Evolutionary conservation across 805 yeast species (phyloP), one percentile per base, ranked within the genome.

Genomic region (Diddensiella caesifluorescens): DNA sequence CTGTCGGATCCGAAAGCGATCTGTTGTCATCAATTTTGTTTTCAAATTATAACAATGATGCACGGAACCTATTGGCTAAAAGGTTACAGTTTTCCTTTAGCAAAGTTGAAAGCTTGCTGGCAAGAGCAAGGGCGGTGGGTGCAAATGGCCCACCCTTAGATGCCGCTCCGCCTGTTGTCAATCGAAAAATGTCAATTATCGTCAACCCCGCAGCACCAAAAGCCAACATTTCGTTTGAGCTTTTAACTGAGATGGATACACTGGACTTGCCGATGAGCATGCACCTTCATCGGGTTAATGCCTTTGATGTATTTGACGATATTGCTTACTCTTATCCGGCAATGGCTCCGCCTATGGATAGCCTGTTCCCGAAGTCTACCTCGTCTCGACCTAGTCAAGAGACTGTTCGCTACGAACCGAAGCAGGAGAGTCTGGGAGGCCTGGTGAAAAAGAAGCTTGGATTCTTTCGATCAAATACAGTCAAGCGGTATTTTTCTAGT

Each of bases 251-350:
- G 6, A 26, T 22, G 3, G 15, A 18, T 19, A 16, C 35, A 16
- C 25, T 20, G 5, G 9, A 22, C 15, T 34, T 22, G 22, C 36
- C 38, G 4, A 16, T 19, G 12, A 36, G 45, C 32, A 33, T 33
- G 47, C 54, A 47, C 19, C 38, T 45, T 15, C 53, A 49, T 13
- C 47, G 65, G 5, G 54, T 54, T 10, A 54, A 56, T 41, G 58
- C 64, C 13, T 63, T 53, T 47, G 68, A 63, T 39, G 62, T 62
- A 7, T 62, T 62, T 46, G 68, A 63, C 42, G 63, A 58, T 25
- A 53, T 54, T n/a, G 65, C 65, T 10, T 63, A 63, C 48, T 48
- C 55, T 1, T 48, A 49, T 35, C 54, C 54, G 2, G 47, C 54
- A 3, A 48, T 49, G 39, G 41, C 51, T 2, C 42, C 52, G 19